Conservation (phyloP, 352 stramenopile genomes). For the Phytophthora fragariae region DNA sequence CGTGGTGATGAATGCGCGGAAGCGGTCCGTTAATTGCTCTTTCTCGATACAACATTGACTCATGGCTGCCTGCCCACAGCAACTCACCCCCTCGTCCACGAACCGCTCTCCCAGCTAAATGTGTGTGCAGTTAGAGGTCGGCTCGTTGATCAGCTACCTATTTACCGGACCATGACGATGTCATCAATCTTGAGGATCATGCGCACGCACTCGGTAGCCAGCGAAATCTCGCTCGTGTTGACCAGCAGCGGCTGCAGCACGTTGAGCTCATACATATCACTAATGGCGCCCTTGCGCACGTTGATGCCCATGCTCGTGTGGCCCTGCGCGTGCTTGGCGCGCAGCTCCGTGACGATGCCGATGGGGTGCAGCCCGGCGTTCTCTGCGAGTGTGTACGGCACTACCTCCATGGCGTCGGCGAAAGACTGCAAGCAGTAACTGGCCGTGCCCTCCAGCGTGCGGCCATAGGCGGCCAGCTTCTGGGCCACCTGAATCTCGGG, state of each 20-base stretch:
- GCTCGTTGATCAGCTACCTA: conserved; percentile 26
- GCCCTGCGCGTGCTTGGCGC: conserved; percentile 94
- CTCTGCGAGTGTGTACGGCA: conserved; percentile 99
- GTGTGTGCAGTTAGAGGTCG: not conserved
- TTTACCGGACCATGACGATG: conserved; percentile 97
- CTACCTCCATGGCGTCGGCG: conserved; percentile 97
- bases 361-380: conserved; percentile 99
- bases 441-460: conserved; percentile 94
- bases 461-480: conserved; percentile 93
- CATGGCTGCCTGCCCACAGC: conserved; percentile 4
- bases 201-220: conserved; percentile 98
- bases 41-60: conserved; percentile 5
- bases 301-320: conserved; percentile 96
- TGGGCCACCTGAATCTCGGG: conserved; percentile 97
- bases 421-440: conserved; percentile 98
- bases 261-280: conserved; percentile 99
- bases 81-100: conserved; percentile 16
- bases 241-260: conserved; percentile 99
- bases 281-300: conserved; percentile 96
- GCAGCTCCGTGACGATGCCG: conserved; percentile 97
- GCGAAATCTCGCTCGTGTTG: conserved; percentile 96
- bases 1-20: conserved; percentile 16
- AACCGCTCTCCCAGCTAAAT: conserved; percentile 4
- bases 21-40: conserved; percentile 15
- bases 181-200: conserved; percentile 99